These are phyloP conservation scores for Mycena indigotica DNA, from an alignment of 768 basidiomycete genomes.

Conservation along the genomic window DNA sequence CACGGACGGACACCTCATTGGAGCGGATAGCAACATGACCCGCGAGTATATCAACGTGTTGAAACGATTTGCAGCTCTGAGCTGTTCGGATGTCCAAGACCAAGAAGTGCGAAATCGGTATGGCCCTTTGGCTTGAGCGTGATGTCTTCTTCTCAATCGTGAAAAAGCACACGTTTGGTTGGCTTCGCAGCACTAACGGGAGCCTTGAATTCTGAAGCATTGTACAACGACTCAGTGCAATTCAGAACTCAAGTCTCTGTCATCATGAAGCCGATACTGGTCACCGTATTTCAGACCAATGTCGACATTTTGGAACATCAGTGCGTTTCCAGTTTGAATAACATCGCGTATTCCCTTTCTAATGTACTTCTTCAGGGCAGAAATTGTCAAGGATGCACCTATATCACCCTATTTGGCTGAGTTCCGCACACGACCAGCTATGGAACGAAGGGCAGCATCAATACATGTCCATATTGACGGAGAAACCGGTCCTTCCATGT, in stretches of 20 bases:
- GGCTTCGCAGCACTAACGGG: constrained; percentile 83
- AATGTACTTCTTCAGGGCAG: constrained; percentile 45
- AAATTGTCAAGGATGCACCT: constrained; percentile 66
- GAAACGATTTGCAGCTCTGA: constrained; percentile 62
- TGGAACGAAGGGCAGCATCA: constrained; percentile 84
- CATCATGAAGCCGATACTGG: constrained; percentile 72
- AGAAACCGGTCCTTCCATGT: constrained; percentile 75
- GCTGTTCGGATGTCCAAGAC: constrained; percentile 57
- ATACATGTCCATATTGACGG: constrained; percentile 89
- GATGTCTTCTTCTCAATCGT: constrained; percentile 5
- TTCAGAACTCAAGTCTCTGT: constrained; percentile 72
- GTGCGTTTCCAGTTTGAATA: constrained; percentile 43
- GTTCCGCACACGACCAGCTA: constrained; percentile 76
- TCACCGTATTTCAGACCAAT: constrained; percentile 65
- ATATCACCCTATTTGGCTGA: constrained; percentile 81
- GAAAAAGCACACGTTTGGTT: constrained; percentile 74
- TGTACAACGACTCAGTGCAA: constrained; percentile 71
- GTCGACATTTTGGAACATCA: constrained; percentile 64
- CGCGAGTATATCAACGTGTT: constrained; percentile 71
- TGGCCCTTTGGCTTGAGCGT: constrained; percentile 7
- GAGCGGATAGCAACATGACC: constrained; percentile 71
- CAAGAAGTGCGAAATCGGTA: constrained; percentile 77
- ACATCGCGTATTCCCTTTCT: no score
- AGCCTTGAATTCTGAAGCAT: constrained; percentile 80
- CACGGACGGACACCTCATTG: constrained; percentile 83